Base-by-base conservation (phyloP, 2,329 filamentous ascomycete genomes). In the Diaporthe vexans region DNA sequence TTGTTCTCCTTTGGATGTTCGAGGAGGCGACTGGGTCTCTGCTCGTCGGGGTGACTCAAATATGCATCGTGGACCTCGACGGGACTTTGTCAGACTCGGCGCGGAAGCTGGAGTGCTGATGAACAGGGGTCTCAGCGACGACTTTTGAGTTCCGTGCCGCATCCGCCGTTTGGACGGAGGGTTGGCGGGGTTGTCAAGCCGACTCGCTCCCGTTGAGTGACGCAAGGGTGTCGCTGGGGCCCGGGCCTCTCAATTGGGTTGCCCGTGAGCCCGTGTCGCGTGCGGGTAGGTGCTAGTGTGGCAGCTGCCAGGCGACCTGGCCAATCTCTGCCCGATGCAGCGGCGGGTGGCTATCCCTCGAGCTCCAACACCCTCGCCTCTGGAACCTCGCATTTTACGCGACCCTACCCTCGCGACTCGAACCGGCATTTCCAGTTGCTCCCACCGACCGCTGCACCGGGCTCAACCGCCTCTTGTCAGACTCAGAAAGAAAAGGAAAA, bases 321-420 rank as follows among this genome's bases (percentile, higher is more conserved):
- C 63, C 63, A 68, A 68, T 68, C 63, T 68, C 63, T 68, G 63
- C 63, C 63, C 63, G 33, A n/a, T 68, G 48, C 48, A 51, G 63
- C 63, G 33, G 63, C 33, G 48, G 63, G 63, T 68, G 48, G 63
- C 6, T 26, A 54, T 68, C 63, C 33, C 46, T 67, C 46, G 63
- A 67, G 63, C 63, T 68, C 63, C 63, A 40, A 35, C 63, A 37
- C 35, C 35, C 33, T 68, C 63, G 63, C 11, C 63, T 40, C 29
- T 68, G 63, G 48, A 33, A 67, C 40, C 48, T 68, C 63, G 63
- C 63, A 68, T 54, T 21, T 21, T 54, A 54, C 63, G 63, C 63
- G 63, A 68, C 63, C 63, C 48, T 68, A 21, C 48, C 29, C 63
- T 33, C 33, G 63, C 63, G 63, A 54, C 46, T 68, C 63, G 63